A percentile compares a stretch with the other conserved stretches of the same genome.
phyloP scores from a whole-genome alignment of 2,329 filamentous ascomycete species.

The Penicillium fuscoglaucum region DNA sequence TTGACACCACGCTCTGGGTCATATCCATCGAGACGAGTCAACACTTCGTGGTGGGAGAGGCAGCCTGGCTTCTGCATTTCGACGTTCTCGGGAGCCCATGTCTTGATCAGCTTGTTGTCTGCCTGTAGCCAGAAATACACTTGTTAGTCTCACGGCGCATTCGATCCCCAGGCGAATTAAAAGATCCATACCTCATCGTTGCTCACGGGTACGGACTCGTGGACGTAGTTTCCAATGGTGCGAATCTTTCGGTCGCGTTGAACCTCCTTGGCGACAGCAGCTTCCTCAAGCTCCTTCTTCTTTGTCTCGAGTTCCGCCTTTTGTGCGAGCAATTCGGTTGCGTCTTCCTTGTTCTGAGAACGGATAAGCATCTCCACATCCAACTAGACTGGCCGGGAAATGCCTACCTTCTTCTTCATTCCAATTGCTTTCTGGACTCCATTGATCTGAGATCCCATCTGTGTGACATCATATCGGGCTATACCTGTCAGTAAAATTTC shows the following conservation, averaged over 20 bases:
- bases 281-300: slow-evolving; percentile 76
- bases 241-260: slow-evolving; percentile 75
- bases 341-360: slow-evolving; percentile 76
- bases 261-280: slow-evolving; percentile 72
- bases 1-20: slow-evolving; percentile 92
- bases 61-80: slow-evolving; percentile 71
- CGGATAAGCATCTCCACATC: slow-evolving; percentile 10
- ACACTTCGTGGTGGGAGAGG: slow-evolving; percentile 93
- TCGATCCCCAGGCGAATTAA: background rate
- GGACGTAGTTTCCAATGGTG: slow-evolving; percentile 87
- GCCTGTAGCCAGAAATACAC: slow-evolving; percentile 52
- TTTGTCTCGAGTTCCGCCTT: slow-evolving; percentile 77
- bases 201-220: slow-evolving; percentile 80
- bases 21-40: slow-evolving; percentile 83
- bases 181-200: slow-evolving; percentile 66
- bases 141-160: background rate
- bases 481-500: slow-evolving; percentile 6
- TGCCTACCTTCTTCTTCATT: slow-evolving; percentile 76
- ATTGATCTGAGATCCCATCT: slow-evolving; percentile 84
- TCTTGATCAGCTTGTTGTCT: slow-evolving; percentile 74
- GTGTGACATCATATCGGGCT: slow-evolving; percentile 75
- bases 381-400: background rate
- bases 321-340: slow-evolving; percentile 73
- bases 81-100: slow-evolving; percentile 77
- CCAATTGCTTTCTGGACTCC: slow-evolving; percentile 86